Evolutionary conservation across 257 asterid species (phyloP).

Genomic region (Primulina eburnea): DNA sequence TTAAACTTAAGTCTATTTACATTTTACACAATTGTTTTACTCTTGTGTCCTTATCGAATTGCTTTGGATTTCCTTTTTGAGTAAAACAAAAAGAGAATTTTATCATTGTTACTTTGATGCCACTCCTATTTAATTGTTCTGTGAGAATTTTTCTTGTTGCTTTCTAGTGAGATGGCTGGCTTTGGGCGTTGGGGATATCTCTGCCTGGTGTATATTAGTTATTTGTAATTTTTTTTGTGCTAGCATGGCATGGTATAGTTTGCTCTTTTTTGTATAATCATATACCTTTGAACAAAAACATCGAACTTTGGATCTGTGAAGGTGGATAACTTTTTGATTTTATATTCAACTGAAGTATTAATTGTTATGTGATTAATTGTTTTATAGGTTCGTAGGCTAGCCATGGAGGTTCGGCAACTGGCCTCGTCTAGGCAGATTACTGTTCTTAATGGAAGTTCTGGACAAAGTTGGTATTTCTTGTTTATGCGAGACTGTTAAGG

Average conservation of each 20-base stretch:
- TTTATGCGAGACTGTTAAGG: neutral
- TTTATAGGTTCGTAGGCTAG: slow-evolving; percentile 65
- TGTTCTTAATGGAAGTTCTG: slow-evolving; percentile 62
- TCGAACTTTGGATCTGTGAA: neutral
- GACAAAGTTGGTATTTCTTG: slow-evolving; percentile 41
- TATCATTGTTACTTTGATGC: neutral
- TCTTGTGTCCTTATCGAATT: neutral
- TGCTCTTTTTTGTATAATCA: neutral
- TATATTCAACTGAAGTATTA: neutral
- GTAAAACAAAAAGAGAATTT: slow-evolving; percentile 13
- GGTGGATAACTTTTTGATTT: neutral
- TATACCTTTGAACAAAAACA: neutral
- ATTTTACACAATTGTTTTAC: neutral
- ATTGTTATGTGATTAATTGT: slow-evolving; percentile 18
- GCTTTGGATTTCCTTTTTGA: neutral
- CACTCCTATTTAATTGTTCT: neutral
- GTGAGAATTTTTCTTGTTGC: neutral
- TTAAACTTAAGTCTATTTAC: neutral
- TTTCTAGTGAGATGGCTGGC: neutral
- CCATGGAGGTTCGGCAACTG: slow-evolving; percentile 68
- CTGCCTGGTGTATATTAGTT: neutral
- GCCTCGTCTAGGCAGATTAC: slow-evolving; percentile 60
- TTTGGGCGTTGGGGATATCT: neutral
- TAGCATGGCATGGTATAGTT: neutral
- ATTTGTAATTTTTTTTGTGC: no score